Evolutionary conservation across 2,329 filamentous ascomycete species (phyloP).

Genomic region (Lachnellula cervina): DNA sequence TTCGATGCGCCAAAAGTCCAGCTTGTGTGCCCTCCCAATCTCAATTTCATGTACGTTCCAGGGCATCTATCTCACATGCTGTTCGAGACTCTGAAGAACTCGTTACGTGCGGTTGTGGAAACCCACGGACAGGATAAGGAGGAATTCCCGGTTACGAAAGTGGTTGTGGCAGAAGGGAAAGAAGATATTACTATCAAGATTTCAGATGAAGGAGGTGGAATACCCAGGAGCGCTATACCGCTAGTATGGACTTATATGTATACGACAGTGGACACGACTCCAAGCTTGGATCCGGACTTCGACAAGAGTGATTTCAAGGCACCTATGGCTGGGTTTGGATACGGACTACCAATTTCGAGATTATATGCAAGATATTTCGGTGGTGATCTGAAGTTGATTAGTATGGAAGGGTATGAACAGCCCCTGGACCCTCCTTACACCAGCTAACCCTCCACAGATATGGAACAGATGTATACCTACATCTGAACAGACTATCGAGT

Average conservation of each 20-base stretch:
- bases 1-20: slow-evolving; percentile 97
- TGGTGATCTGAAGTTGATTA: slow-evolving; percentile 93
- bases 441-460: slow-evolving; percentile 55
- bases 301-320: slow-evolving; percentile 99
- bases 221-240: slow-evolving; percentile 86
- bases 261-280: slow-evolving; percentile 94
- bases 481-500: slow-evolving; percentile 91
- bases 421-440: neutral
- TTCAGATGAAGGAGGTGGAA: slow-evolving; percentile 92
- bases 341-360: slow-evolving; percentile 88
- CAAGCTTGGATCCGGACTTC: slow-evolving; percentile 92
- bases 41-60: slow-evolving; percentile 99
- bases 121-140: slow-evolving; percentile 92
- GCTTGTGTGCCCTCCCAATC: slow-evolving; percentile 86
- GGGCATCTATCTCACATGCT: slow-evolving; percentile 99
- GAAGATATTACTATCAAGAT: slow-evolving; percentile 99
- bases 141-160: slow-evolving; percentile 92
- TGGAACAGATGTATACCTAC: slow-evolving; percentile 96
- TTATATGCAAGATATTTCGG: slow-evolving; percentile 97
- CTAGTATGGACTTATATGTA: slow-evolving; percentile 99
- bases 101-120: slow-evolving; percentile 92
- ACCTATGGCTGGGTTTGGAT: slow-evolving; percentile 98
- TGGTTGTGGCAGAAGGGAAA: slow-evolving; percentile 94
- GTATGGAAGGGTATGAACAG: slow-evolving; percentile 87
- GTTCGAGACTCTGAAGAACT: slow-evolving; percentile 98